Evolutionary conservation across 2,329 filamentous ascomycete species (phyloP).

Genomic region (Westerdykella aurantiaca): DNA sequence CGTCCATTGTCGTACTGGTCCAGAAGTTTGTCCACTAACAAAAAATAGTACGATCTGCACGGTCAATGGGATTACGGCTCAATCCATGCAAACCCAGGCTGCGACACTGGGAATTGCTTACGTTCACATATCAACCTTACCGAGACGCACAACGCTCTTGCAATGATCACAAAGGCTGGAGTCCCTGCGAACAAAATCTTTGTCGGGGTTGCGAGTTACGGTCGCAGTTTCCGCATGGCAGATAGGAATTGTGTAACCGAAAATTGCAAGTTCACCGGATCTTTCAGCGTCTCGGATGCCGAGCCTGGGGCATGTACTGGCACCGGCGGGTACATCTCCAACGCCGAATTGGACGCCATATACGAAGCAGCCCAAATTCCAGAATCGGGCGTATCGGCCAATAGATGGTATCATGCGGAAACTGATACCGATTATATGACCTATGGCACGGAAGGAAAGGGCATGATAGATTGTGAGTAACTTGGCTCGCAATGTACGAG

Average conservation of each 20-base stretch:
- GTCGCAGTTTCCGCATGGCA: conserved; percentile 29
- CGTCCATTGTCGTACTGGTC: no score
- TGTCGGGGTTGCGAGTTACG: conserved; percentile 29
- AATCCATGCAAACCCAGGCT: background rate
- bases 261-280: conserved; percentile 34
- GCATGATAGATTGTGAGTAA: no score
- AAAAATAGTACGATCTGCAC: conserved; percentile 32
- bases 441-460: background rate
- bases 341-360: conserved; percentile 39
- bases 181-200: conserved; percentile 22
- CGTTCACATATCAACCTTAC: conserved; percentile 34
- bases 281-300: conserved; percentile 20
- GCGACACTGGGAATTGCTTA: conserved; percentile 7
- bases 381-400: background rate
- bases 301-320: conserved; percentile 34
- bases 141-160: conserved; percentile 24
- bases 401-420: background rate
- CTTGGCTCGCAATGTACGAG: no score
- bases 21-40: no score
- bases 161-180: no score
- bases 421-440: background rate
- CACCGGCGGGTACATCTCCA: conserved; percentile 37
- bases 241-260: conserved; percentile 25
- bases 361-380: conserved; percentile 2
- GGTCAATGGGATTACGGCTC: conserved; percentile 34